phyloP scores from a whole-genome alignment of 371 early-diverging fungal genomes.

The Blakeslea trispora region DNA sequence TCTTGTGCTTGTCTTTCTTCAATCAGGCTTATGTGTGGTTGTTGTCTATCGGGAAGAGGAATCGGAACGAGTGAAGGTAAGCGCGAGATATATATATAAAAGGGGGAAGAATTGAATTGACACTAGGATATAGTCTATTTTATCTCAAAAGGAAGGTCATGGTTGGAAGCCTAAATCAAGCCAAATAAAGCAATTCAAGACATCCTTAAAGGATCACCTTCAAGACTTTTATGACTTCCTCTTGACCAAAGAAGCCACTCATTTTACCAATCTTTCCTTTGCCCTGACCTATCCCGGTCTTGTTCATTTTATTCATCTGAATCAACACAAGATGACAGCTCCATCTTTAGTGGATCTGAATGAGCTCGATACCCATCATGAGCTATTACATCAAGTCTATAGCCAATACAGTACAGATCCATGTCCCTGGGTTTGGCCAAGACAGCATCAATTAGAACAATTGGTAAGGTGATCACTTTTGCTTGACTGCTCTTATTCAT shows the following conservation, averaged over 20 bases:
- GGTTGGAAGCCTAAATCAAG: constrained; percentile 22
- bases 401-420: constrained; percentile 23
- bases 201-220: constrained; percentile 20
- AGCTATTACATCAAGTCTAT: constrained; percentile 33
- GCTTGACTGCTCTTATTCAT: background rate
- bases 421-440: constrained; percentile 35
- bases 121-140: no score
- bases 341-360: constrained; percentile 41
- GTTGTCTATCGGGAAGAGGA: no score
- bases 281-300: constrained; percentile 44
- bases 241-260: constrained; percentile 46
- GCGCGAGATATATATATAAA: no score
- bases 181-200: constrained; percentile 30
- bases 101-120: no score
- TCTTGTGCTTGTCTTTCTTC: constrained; percentile 22
- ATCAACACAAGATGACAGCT: constrained; percentile 34
- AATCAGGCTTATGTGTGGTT: constrained; percentile 31
- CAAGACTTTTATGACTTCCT: constrained; percentile 44
- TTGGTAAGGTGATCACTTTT: constrained; percentile 35
- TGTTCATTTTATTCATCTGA: constrained; percentile 45
- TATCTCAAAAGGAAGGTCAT: no score
- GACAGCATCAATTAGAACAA: constrained; percentile 16
- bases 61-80: no score
- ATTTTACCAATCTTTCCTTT: constrained; percentile 51
- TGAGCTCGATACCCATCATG: constrained; percentile 36